Conservation (phyloP, 768 basidiomycete genomes). For the Termitomyces sp. region DNA sequence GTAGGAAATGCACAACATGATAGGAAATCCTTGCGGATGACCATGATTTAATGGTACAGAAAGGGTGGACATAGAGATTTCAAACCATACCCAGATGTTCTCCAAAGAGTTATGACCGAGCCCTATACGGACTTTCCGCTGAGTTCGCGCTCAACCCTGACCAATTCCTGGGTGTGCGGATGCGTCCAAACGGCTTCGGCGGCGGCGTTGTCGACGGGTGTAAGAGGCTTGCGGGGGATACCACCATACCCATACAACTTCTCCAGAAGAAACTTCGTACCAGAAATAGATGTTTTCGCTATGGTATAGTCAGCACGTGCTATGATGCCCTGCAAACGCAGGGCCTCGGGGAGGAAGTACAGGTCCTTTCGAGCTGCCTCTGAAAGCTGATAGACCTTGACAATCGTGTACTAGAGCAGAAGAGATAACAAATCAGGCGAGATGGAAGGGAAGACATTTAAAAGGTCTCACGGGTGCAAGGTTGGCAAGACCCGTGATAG, state of each 20-base stretch:
- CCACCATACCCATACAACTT: conserved; percentile 81
- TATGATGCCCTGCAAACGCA: conserved; percentile 72
- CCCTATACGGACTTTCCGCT: conserved; percentile 30
- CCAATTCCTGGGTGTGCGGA: conserved; percentile 61
- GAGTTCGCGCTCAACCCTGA: conserved; percentile 56
- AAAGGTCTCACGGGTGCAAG: conserved; percentile 61
- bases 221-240: conserved; percentile 69
- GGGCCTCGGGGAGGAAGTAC: conserved; percentile 59
- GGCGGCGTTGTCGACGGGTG: conserved; percentile 49
- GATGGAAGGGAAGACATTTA: conserved; percentile 1
- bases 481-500: conserved; percentile 87
- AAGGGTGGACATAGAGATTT: neutral
- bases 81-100: conserved; percentile 1
- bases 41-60: conserved; percentile 6
- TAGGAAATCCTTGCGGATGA: neutral
- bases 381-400: conserved; percentile 57
- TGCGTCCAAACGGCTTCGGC: conserved; percentile 68
- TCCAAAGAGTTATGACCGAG: conserved; percentile 10
- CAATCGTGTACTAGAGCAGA: conserved; percentile 45
- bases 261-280: conserved; percentile 78
- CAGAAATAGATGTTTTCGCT: conserved; percentile 68
- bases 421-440: conserved; percentile 1
- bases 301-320: conserved; percentile 80
- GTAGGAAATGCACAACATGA: neutral
- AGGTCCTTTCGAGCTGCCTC: conserved; percentile 49